Evolutionary conservation across 345 rosid species (phyloP), one percentile per base, ranked within the genome.

Genomic region (Brassica nigra): DNA sequence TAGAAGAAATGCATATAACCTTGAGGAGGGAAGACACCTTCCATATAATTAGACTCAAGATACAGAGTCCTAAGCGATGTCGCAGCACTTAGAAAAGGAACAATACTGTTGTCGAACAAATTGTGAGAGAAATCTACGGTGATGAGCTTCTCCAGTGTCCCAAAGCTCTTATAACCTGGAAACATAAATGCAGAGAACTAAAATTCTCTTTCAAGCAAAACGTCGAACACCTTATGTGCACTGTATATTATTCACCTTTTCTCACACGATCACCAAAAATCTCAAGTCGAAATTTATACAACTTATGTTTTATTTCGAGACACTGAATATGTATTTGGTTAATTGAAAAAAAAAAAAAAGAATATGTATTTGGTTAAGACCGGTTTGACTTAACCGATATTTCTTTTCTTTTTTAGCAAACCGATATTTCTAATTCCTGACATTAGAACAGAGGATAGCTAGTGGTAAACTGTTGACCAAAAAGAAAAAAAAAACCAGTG

Each of bases 131-230:
- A 68, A 68, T 76, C 62, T 1, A 68, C 1, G 23, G 69, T 70
- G 44, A 4, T 68, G n/a, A 68, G 62, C 61, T 76, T n/a, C n/a
- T n/a, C n/a, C n/a, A n/a, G n/a, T n/a, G n/a, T n/a, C n/a, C n/a
- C n/a, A n/a, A n/a, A n/a, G n/a, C n/a, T 76, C 59, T 76, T 52
- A 52, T 33, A 65, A 65, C 78, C 78, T 75, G 78, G 2, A 75
- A 49, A 0, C 71, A 65, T 34, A 36, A 66, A 33, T 64, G 0
- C 78, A 65, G 9, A 20, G 3, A 49, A 20, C 23, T 33, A 65
- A 31, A 5, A 64, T 14, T 65, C 71, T 74, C 78, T 64, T 4
- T 58, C 28, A 1, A 49, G 63, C 52, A 74, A 74, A 65, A 4
- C 23, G 71, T 64, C 71, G 64, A 74, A 64, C 78, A 52, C 33